These are phyloP conservation scores for Cymodocea nodosa DNA, from an alignment of 116 monocot species.

Conservation along the genomic window DNA sequence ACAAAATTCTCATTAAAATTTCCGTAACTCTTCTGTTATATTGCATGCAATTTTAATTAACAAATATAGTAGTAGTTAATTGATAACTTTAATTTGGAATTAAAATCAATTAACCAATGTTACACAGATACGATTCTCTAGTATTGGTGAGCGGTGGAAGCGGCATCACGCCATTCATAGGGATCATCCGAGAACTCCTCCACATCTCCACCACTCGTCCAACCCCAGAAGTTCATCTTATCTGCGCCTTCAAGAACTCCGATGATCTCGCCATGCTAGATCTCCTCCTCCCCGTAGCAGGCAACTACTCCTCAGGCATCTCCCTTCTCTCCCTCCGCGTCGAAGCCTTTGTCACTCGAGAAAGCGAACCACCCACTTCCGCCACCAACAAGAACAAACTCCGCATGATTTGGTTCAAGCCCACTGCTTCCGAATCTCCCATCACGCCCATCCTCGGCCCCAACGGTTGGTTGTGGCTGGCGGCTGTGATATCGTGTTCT, in stretches of 20 bases:
- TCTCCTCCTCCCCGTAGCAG: conserved; percentile 43
- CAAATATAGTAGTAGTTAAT: no score
- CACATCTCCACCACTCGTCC: conserved; percentile 9
- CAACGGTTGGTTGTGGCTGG: conserved; percentile 19
- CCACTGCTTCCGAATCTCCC: conserved; percentile 4
- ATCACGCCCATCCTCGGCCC: conserved; percentile 12
- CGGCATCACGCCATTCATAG: conserved; percentile 64
- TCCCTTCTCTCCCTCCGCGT: conserved; percentile 30
- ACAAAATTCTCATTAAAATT: no score
- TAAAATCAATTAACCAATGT: no score
- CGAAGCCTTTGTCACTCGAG: conserved; percentile 57
- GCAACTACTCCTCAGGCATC: conserved; percentile 14
- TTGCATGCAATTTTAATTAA: no score
- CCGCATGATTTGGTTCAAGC: conserved; percentile 22
- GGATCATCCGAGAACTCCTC: conserved; percentile 53
- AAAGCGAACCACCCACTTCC: conserved; percentile 5
- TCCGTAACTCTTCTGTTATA: no score
- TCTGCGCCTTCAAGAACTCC: conserved; percentile 55
- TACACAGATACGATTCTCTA: conserved; percentile 34
- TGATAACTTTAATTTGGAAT: no score
- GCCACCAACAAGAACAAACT: not conserved
- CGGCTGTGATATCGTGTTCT: conserved; percentile 10
- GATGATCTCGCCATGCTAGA: conserved; percentile 52
- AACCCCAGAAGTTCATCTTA: conserved; percentile 39
- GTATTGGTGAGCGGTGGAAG: conserved; percentile 68